phyloP scores from a whole-genome alignment of 108 stramenopile species.

The Cyclotella atomus region DNA sequence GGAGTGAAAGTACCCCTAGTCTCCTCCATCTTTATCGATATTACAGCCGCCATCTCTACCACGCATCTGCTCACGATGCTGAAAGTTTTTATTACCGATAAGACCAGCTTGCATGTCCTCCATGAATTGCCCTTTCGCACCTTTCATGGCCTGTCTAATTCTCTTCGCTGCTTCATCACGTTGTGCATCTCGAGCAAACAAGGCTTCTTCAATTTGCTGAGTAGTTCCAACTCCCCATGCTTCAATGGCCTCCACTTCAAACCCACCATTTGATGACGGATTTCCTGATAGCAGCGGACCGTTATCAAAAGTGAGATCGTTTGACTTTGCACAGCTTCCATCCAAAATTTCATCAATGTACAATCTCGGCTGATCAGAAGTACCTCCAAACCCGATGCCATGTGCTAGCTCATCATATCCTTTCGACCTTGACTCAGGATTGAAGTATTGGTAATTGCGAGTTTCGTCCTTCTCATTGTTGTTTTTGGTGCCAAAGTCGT shows the following conservation, averaged over 20 bases:
- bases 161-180: slow-evolving; percentile 60
- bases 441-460: slow-evolving; percentile 80
- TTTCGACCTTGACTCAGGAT: slow-evolving; percentile 63
- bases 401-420: slow-evolving; percentile 85
- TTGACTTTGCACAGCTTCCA: slow-evolving; percentile 57
- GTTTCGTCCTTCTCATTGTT: slow-evolving; percentile 12
- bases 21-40: slow-evolving; percentile 14
- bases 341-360: slow-evolving; percentile 80
- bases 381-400: slow-evolving; percentile 90
- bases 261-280: slow-evolving; percentile 37
- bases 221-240: slow-evolving; percentile 84
- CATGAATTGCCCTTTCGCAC: slow-evolving; percentile 81
- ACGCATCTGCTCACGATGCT: slow-evolving; percentile 67
- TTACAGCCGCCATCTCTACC: slow-evolving; percentile 59
- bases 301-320: slow-evolving; percentile 77
- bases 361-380: slow-evolving; percentile 64
- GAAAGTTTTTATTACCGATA: slow-evolving; percentile 76
- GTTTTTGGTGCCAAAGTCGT: slow-evolving; percentile 9
- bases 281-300: slow-evolving; percentile 59
- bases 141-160: slow-evolving; percentile 72
- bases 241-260: slow-evolving; percentile 75
- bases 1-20: no score
- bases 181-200: slow-evolving; percentile 55
- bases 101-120: slow-evolving; percentile 82
- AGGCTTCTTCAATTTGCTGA: slow-evolving; percentile 65